phyloP scores from a whole-genome alignment of 1,284 basidiomycete genomes.

The Boletellus sp. region DNA sequence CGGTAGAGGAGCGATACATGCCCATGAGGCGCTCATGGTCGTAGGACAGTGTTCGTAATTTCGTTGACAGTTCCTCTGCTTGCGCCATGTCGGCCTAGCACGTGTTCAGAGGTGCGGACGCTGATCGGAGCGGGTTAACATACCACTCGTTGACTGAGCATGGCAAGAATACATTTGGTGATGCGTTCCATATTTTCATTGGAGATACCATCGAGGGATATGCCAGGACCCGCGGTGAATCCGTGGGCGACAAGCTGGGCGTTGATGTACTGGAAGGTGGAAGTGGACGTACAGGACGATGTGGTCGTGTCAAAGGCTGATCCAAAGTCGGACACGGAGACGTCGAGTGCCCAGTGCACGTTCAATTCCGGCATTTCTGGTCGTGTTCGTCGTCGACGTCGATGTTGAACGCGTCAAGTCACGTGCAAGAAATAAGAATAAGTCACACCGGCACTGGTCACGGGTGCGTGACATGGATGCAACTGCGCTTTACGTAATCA shows the following conservation, averaged over 20 bases:
- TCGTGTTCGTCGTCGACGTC: constrained; percentile 13
- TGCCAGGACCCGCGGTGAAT: constrained; percentile 61
- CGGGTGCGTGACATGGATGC: constrained; percentile 10
- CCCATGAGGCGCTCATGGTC: constrained; percentile 76
- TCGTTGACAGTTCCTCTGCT: constrained; percentile 75
- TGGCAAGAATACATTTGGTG: constrained; percentile 72
- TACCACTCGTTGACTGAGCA: constrained; percentile 79
- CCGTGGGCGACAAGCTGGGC: constrained; percentile 52
- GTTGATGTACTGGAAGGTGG: constrained; percentile 41
- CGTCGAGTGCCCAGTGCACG: constrained; percentile 45
- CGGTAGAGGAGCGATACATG: constrained; percentile 55
- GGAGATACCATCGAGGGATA: constrained; percentile 43
- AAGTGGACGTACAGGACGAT: constrained; percentile 44
- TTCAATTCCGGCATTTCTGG: constrained; percentile 39
- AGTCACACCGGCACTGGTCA: constrained; percentile 20
- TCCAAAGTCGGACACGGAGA: constrained; percentile 38
- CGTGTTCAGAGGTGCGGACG: constrained; percentile 3
- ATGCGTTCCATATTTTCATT: constrained; percentile 61
- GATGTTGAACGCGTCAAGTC: constrained; percentile 29
- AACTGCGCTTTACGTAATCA: constrained; percentile 31
- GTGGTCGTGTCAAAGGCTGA: constrained; percentile 42
- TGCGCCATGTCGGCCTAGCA: constrained; percentile 73
- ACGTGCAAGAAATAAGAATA: constrained; percentile 25
- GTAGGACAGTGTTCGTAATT: constrained; percentile 75
- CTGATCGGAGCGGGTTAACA: constrained; percentile 30